Evolutionary conservation across 805 yeast species (phyloP), one percentile per base, ranked within the genome.

Genomic region (Suhomyces sp.): DNA sequence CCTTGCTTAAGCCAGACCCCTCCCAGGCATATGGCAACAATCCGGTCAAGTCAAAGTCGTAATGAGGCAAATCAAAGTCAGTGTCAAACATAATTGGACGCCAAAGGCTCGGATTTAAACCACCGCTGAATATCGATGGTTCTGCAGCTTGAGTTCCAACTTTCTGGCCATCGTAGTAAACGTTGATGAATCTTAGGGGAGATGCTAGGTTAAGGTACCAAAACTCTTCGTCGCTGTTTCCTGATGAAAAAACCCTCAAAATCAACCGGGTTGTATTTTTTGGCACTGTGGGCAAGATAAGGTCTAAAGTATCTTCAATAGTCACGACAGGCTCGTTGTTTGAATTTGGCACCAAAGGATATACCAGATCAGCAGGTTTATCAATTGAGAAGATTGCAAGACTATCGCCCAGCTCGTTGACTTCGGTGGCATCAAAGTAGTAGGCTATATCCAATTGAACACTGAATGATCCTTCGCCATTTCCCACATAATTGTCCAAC

Each of bases 41-140:
- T 0, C 87, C 82, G 9, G 93, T 80, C 45, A 90, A 60, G 57
- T 90, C 96, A 44, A 90, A 64, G 51, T 83, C 85, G 56, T 86
- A 73, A 13, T 86, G 77, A n/a, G 82, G 83, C 25, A 89, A 71
- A 64, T 90, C 96, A 68, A 84, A 88, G 0, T 96, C 85, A 53
- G 83, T 78, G 19, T 80, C 76, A 2, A 89, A 84, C 6, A 89
- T 96, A 54, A 87, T 81, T 3, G 96, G 89, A 46, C 79, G 76
- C 97, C 97, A 90, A 45, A 89, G 69, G 4, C 85, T 76, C 1
- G 97, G 96, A 1, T 90, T 80, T 31, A 84, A 69, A 2, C 96
- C 96, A 5, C 96, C 96, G 1, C 96, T 83, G 69, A 77, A 90
- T n/a, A 90, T 78, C 4, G 84, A 80, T 1, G 93, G 92, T 57